Evolutionary conservation across 305 asterid species (phyloP).

Genomic region (Fraxinus sp.): DNA sequence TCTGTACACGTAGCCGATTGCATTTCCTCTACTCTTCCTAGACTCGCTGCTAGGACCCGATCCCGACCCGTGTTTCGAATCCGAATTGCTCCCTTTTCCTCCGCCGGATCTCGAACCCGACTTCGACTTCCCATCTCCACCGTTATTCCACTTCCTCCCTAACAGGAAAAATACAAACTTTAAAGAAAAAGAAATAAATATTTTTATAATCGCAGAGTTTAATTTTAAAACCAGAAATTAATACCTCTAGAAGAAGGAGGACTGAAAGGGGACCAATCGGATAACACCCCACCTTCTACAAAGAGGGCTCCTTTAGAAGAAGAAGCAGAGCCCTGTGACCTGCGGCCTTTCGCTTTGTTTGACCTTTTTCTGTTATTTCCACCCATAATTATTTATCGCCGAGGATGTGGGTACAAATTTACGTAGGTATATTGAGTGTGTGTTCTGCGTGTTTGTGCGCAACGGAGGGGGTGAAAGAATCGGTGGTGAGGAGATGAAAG

Average conservation of each 20-base stretch:
- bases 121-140: constrained; percentile 45
- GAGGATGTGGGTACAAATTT: constrained; percentile 4
- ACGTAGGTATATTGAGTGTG: not conserved
- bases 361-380: constrained; percentile 49
- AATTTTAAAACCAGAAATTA: not conserved
- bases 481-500: not conserved
- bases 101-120: constrained; percentile 39
- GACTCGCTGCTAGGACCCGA: constrained; percentile 29
- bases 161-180: constrained; percentile 19
- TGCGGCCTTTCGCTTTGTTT: constrained; percentile 51
- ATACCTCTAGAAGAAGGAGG: constrained; percentile 79
- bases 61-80: constrained; percentile 29
- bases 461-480: constrained; percentile 21
- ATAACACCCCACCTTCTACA: constrained; percentile 72
- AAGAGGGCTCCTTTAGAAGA: constrained; percentile 51
- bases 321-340: constrained; percentile 31
- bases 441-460: not conserved
- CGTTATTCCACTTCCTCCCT: constrained; percentile 50
- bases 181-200: constrained; percentile 1
- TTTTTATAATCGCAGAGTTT: not conserved
- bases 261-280: constrained; percentile 58
- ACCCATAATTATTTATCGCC: constrained; percentile 33
- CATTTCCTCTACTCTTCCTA: constrained; percentile 42
- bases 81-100: constrained; percentile 37
- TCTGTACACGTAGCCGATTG: constrained; percentile 51